A percentile compares a stretch with the other conserved stretches of the same genome.
Evolutionary conservation across 371 early-diverging fungal species (phyloP).

Genomic region (Apophysomyces elegans): DNA sequence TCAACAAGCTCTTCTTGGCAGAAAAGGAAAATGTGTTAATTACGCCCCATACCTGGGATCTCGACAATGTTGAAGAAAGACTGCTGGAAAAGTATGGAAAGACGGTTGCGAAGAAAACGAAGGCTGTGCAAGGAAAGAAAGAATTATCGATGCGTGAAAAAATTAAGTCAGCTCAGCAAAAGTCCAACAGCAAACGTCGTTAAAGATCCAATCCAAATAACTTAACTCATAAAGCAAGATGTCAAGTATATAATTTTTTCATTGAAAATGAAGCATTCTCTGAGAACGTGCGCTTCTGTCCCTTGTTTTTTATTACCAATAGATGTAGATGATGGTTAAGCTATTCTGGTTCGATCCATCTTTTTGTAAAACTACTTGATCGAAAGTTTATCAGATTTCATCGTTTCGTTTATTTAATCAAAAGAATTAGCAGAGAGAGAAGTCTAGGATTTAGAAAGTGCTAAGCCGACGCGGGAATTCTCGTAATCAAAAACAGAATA

Average conservation of each 20-base stretch:
- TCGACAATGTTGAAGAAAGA: slow-evolving; percentile 84
- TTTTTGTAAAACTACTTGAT: too few relatives aligned
- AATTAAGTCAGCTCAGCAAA: slow-evolving; percentile 34
- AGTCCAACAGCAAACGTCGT: slow-evolving; percentile 35
- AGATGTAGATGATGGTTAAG: too few relatives aligned
- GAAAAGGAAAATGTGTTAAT: slow-evolving; percentile 90
- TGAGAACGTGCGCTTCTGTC: too few relatives aligned
- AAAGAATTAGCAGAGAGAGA: neutral
- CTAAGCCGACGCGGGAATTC: slow-evolving; percentile 26
- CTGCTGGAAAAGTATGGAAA: slow-evolving; percentile 83
- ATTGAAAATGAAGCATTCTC: too few relatives aligned
- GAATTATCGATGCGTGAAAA: slow-evolving; percentile 30
- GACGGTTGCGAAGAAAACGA: slow-evolving; percentile 5
- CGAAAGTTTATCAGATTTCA: too few relatives aligned
- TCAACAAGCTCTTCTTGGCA: slow-evolving; percentile 83
- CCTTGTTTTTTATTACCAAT: too few relatives aligned
- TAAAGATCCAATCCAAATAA: neutral
- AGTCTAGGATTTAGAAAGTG: slow-evolving; percentile 23
- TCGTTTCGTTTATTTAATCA: neutral
- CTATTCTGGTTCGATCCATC: too few relatives aligned
- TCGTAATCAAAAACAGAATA: slow-evolving; percentile 39
- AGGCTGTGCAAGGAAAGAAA: slow-evolving; percentile 17
- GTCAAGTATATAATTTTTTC: too few relatives aligned
- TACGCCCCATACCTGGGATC: slow-evolving; percentile 79
- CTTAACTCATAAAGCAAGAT: too few relatives aligned